Conservation (phyloP, 345 rosid species). For the Sonneratia caseolaris region DNA sequence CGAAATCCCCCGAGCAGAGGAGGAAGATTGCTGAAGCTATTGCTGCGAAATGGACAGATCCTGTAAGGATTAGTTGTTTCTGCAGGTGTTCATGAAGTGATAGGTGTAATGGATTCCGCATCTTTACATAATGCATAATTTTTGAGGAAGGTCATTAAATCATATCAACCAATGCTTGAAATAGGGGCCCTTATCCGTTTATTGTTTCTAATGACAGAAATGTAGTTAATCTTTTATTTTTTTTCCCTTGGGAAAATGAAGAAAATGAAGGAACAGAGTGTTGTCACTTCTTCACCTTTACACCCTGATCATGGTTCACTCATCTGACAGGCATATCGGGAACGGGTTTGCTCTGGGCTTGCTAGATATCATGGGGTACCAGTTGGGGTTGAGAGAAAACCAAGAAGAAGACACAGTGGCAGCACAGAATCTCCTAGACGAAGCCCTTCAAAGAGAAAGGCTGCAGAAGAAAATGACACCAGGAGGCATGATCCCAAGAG, state of each 20-base stretch:
- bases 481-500: slow-evolving; percentile 19
- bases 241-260: too few species aligned
- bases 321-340: slow-evolving; percentile 57
- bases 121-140: neutral
- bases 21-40: slow-evolving; percentile 85
- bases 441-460: slow-evolving; percentile 27
- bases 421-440: slow-evolving; percentile 23
- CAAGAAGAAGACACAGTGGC: slow-evolving; percentile 38
- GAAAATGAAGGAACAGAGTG: neutral
- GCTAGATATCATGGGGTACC: slow-evolving; percentile 54
- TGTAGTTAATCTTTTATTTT: too few species aligned
- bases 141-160: too few species aligned
- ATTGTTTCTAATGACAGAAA: too few species aligned
- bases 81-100: neutral
- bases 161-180: too few species aligned
- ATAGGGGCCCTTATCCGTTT: too few species aligned
- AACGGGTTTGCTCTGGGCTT: slow-evolving; percentile 60
- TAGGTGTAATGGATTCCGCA: neutral
- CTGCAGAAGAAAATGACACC: slow-evolving; percentile 11
- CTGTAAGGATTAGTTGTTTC: slow-evolving; percentile 38
- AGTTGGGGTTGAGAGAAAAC: slow-evolving; percentile 54
- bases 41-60: slow-evolving; percentile 93
- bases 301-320: neutral
- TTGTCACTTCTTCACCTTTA: neutral
- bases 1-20: slow-evolving; percentile 76